Evolutionary conservation across 2,329 filamentous ascomycete genomes (phyloP).

Genomic region (Bipolaris gigantea): DNA sequence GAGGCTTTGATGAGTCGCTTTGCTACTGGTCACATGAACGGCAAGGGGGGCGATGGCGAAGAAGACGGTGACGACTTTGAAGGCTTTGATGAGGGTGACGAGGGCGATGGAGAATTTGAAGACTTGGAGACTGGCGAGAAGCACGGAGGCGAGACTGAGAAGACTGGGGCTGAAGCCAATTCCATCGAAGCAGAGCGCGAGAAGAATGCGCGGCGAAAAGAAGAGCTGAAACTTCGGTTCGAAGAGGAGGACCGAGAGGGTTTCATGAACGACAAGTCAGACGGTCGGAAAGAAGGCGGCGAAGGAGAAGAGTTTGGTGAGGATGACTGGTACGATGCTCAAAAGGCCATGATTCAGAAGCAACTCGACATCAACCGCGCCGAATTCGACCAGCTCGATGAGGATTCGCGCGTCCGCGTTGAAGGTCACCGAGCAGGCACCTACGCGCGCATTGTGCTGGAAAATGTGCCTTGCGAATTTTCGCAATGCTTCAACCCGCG

Average conservation of each 20-base stretch:
- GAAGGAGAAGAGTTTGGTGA: conserved; percentile 84
- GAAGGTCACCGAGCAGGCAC: conserved; percentile 91
- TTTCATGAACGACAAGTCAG: conserved; percentile 85
- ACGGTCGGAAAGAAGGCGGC: conserved; percentile 68
- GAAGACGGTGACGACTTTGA: conserved; percentile 59
- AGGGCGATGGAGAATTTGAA: conserved; percentile 79
- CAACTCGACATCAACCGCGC: conserved; percentile 95
- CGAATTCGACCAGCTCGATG: conserved; percentile 87
- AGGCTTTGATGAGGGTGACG: conserved; percentile 61
- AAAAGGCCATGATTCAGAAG: conserved; percentile 93
- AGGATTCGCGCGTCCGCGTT: conserved; percentile 76
- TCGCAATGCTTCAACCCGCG: conserved; percentile 77
- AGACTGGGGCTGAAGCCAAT: conserved; percentile 50
- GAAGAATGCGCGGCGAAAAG: conserved; percentile 87
- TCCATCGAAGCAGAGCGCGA: conserved; percentile 85
- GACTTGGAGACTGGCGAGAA: conserved; percentile 80
- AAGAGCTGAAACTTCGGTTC: conserved; percentile 90
- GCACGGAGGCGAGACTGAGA: conserved; percentile 48
- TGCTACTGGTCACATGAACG: conserved; percentile 65
- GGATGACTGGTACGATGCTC: conserved; percentile 97
- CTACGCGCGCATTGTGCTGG: conserved; percentile 88
- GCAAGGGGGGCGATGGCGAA: conserved; percentile 36
- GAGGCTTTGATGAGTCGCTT: conserved; percentile 76
- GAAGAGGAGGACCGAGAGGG: conserved; percentile 98
- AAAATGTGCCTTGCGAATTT: conserved; percentile 89